Conservation (phyloP, 257 asterid genomes). For the Ehretia macrophylla region DNA sequence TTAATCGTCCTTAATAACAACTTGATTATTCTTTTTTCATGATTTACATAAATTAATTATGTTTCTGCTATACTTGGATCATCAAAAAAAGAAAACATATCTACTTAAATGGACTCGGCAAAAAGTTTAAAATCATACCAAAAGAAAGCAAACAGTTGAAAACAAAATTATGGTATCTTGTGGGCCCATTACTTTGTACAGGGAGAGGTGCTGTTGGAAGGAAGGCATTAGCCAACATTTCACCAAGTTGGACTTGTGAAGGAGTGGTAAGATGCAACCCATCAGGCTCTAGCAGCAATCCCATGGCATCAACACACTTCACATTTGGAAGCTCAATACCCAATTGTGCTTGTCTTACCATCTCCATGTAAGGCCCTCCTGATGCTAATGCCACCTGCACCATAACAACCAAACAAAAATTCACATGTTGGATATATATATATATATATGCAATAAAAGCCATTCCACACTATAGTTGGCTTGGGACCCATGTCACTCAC, state of each 20-base stretch:
- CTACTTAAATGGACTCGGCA: too few relatives aligned
- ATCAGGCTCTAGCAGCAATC: constrained; percentile 28
- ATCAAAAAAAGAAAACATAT: too few relatives aligned
- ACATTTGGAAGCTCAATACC: constrained; percentile 26
- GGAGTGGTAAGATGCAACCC: constrained; percentile 30
- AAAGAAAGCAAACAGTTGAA: not conserved
- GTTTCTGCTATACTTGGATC: too few relatives aligned
- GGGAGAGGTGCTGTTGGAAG: constrained; percentile 13
- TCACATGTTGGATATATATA: not conserved
- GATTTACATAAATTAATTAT: too few relatives aligned
- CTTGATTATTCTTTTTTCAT: too few relatives aligned
- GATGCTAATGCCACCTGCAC: constrained; percentile 35
- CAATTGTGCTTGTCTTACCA: constrained; percentile 32
- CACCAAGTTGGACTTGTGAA: constrained; percentile 32
- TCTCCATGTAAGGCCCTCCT: constrained; percentile 22
- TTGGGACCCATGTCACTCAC: not conserved
- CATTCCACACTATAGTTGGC: not conserved
- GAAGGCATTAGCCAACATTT: constrained; percentile 30
- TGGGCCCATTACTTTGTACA: not conserved
- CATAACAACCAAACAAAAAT: not conserved
- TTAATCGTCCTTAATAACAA: too few relatives aligned
- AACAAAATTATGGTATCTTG: not conserved
- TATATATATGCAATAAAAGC: not conserved
- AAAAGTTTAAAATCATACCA: too few relatives aligned
- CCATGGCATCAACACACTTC: constrained; percentile 34